Percentiles rank a stretch among this genome's conserved stretches.
Conservation (phyloP, 306 rosid genomes). For the Malus domestica region DNA sequence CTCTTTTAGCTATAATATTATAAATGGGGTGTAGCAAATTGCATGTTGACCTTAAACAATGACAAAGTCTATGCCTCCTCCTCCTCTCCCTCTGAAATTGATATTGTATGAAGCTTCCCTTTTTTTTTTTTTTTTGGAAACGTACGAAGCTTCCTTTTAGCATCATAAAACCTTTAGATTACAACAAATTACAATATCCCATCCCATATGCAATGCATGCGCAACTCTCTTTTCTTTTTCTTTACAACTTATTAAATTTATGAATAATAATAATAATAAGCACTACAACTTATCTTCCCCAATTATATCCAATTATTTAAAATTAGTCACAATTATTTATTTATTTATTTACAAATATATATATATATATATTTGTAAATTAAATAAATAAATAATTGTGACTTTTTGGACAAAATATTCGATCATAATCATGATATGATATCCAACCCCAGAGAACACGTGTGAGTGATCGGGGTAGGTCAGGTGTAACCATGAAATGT, state of each 20-base stretch:
- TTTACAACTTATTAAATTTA: not conserved
- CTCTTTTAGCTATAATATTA: not conserved
- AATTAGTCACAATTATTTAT: not conserved
- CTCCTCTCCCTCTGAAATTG: too few species aligned
- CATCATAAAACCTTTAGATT: not conserved
- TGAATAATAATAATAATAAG: constrained; percentile 7
- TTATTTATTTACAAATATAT: not conserved
- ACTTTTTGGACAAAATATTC: not conserved
- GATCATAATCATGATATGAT: not conserved
- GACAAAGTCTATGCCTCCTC: too few species aligned
- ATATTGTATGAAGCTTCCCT: not conserved
- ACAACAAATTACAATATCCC: not conserved
- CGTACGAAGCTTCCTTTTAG: not conserved
- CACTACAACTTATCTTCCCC: constrained; percentile 11
- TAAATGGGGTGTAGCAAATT: not conserved
- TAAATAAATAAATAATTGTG: too few species aligned
- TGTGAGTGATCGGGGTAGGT: constrained; percentile 7
- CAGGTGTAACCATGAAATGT: not conserved
- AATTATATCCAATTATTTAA: not conserved
- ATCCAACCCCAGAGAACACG: not conserved
- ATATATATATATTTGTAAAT: not conserved
- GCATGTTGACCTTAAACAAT: not conserved
- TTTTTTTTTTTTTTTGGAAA: too few species aligned
- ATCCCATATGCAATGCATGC: not conserved
- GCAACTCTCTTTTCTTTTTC: not conserved